phyloP scores from a whole-genome alignment of 139 green algal genomes.

The Chlorella sp. region DNA sequence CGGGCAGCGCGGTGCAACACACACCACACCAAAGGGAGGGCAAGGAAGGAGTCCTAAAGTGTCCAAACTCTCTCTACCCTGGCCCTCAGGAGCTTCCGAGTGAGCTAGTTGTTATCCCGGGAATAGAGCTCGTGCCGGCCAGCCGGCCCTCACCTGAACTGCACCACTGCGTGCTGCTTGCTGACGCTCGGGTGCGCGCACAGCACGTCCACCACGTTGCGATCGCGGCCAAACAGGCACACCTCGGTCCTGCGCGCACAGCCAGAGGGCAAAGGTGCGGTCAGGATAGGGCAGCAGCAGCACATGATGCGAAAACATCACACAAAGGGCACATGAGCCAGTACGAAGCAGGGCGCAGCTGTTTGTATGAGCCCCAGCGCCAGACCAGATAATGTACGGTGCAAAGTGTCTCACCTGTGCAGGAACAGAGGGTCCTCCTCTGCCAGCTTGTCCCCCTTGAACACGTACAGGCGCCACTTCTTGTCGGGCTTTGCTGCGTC shows the following conservation, averaged over 20 bases:
- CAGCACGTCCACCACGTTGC: constrained; percentile 80
- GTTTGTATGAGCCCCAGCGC: too few relatives aligned
- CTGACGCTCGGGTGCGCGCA: constrained; percentile 93
- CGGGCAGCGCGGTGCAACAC: too few relatives aligned
- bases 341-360: too few relatives aligned
- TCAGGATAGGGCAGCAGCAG: too few relatives aligned
- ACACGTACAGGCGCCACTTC: constrained; percentile 91
- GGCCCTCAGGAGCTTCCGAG: not conserved
- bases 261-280: too few relatives aligned
- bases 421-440: constrained; percentile 39
- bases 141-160: too few relatives aligned
- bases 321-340: too few relatives aligned
- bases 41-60: too few relatives aligned
- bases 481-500: constrained; percentile 63
- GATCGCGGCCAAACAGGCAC: constrained; percentile 88
- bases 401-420: constrained; percentile 55
- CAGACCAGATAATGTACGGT: too few relatives aligned
- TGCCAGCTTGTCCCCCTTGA: constrained; percentile 68
- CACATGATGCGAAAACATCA: too few relatives aligned
- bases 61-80: too few relatives aligned
- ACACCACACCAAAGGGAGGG: too few relatives aligned
- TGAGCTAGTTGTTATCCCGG: not conserved
- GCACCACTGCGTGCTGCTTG: constrained; percentile 94
- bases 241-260: not conserved
- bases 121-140: not conserved